Evolutionary conservation across 192 early-diverging fungal species (phyloP).

Genomic region (Coemansia sp.): DNA sequence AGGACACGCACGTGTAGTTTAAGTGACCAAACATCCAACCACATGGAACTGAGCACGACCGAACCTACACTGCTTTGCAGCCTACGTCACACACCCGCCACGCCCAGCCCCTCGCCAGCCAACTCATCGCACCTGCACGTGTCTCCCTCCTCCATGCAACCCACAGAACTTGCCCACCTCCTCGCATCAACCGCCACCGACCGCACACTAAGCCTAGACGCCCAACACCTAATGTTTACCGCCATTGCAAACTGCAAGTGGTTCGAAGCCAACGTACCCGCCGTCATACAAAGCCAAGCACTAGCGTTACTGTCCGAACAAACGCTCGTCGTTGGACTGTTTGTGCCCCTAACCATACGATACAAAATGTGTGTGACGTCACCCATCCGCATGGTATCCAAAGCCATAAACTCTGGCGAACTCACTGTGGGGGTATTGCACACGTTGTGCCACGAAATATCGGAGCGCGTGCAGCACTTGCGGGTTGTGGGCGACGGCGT

Average conservation of each 20-base stretch:
- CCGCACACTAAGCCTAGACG: constrained; percentile 24
- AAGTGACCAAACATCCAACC: too few species aligned
- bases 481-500: constrained; percentile 3
- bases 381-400: constrained; percentile 20
- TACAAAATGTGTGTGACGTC: too few species aligned
- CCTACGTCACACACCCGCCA: too few species aligned
- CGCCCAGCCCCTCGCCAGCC: too few species aligned
- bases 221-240: constrained; percentile 26
- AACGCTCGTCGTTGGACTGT: constrained; percentile 17
- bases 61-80: too few species aligned
- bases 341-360: constrained; percentile 11
- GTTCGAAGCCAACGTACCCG: constrained; percentile 30
- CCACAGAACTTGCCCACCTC: too few species aligned
- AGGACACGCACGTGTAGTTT: too few species aligned
- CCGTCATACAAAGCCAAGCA: constrained; percentile 36
- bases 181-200: too few species aligned
- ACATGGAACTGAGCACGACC: too few species aligned
- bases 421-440: constrained; percentile 11
- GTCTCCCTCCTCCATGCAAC: too few species aligned
- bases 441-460: constrained; percentile 16
- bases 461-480: not conserved
- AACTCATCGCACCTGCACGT: too few species aligned
- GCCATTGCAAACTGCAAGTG: constrained; percentile 1
- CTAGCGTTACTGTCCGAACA: constrained; percentile 15
- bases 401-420: constrained; percentile 24